Evolutionary conservation across 345 rosid genomes (phyloP), one percentile per base, ranked within the genome.

Genomic region (Turritis glabra): DNA sequence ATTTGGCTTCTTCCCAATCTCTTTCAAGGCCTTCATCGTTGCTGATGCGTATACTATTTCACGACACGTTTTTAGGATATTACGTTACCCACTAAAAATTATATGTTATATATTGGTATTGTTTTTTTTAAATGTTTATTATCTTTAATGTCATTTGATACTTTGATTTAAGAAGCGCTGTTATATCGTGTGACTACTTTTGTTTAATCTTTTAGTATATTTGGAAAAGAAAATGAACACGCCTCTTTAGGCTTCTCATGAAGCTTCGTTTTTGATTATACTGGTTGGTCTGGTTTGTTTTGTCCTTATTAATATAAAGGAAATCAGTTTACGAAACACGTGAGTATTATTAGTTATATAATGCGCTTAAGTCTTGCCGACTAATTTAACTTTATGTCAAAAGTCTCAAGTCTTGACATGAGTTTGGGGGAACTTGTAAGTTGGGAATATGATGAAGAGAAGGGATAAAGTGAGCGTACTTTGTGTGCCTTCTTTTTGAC

Each of bases 1-100:
- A 40, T 58, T 58, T 75, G 44, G 73, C 54, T 67, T 58, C 46
- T 67, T 62, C 26, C 53, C 26, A 48, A 19, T 35, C 79, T 58
- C 56, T 37, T 58, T 58, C 7, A 44, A 30, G 59, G 40, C 8
- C 9, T 51, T 51, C 30, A n/a, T 51, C n/a, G 30, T 51, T 23
- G 30, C 30, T 51, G 5, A 13, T 12, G 1, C 51, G 51, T 46
- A 18, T 21, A 11, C 30, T 51, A 25, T 23, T 51, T 37, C 11
- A 29, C 46, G 33, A 14, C 35, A 38, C 6, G 9, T 32, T 67
- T 25, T 32, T 58, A 67, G 54, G 72, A 75, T 59, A 14, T 59
- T 26, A 37, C 73, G 44, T 74, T 35, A 10, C 53, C 12, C 21
- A 26, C 33, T 47, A 43, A 27, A 27, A 25, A 50, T 17, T n/a